Base-by-base conservation (phyloP, 2,329 filamentous ascomycete genomes). In the Diaporthe vaccinii region DNA sequence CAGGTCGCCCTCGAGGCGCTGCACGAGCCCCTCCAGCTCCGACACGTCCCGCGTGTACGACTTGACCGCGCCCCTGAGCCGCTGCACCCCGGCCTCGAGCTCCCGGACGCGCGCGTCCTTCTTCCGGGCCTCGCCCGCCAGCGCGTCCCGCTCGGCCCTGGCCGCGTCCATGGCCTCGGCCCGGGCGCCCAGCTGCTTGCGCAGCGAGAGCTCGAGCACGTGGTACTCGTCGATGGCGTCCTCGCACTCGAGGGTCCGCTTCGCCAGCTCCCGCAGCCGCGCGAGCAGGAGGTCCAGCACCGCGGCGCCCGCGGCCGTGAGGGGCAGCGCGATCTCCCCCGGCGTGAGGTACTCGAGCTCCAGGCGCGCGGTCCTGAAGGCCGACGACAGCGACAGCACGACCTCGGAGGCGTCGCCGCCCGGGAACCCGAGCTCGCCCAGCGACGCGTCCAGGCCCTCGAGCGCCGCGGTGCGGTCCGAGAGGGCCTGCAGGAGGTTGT, bases 311-410 rank as follows among this genome's bases (percentile, higher is more conserved):
- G 87, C 87, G 0, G 87, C 86, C 0, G 86, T 86, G 0, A 91
- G 82, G 0, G 90, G 89, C 0, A 91, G 84, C 0, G 85, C 79
- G n/a, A 88, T 83, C 79, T 92, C 91, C 8, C 90, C 91, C 0
- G 91, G 91, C 0, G 87, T 89, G 28, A 92, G 85, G 78, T 92
- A 92, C 80, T 92, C 91, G 3, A 92, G 86, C 78, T 92, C 90
- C 0, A 92, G 83, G 1, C 91, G 87, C 1, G 90, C 91, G 2
- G 87, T 81, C 28, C 90, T 88, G 82, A 93, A 89, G 2, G 87
- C 85, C 2, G 84, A 77, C 0, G 85, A 80, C 17, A 93, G 85
- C 0, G 87, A 84, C 1, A 83, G 76, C 10, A 92, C 79, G 74
- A 89, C 86, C n/a, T 87, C 86, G n/a, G 82, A 73, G 0, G 87